phyloP scores from a whole-genome alignment of 2,329 filamentous ascomycete genomes.

The Sphaerulina populicola region DNA sequence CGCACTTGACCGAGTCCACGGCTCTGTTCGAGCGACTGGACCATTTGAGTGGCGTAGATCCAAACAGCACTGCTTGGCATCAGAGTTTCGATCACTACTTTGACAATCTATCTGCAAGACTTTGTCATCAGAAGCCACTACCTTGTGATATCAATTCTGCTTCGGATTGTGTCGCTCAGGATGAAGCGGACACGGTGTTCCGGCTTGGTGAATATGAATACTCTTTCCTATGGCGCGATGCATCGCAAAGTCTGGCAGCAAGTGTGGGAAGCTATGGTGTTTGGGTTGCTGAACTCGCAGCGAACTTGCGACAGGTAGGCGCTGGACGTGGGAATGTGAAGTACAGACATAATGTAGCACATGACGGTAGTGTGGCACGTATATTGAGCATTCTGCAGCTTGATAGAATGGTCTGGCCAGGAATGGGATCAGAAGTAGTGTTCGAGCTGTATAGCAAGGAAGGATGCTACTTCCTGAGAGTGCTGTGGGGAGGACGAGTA shows the following conservation, averaged over 20 bases:
- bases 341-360: slow-evolving; percentile 71
- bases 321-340: slow-evolving; percentile 33
- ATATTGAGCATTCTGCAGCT: slow-evolving; percentile 63
- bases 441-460: slow-evolving; percentile 60
- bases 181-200: slow-evolving; percentile 61
- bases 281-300: slow-evolving; percentile 63
- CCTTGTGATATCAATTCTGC: slow-evolving; percentile 55
- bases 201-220: slow-evolving; percentile 75
- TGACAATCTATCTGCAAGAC: slow-evolving; percentile 70
- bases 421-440: slow-evolving; percentile 70
- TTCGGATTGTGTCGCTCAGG: slow-evolving; percentile 52
- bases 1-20: slow-evolving; percentile 52
- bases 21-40: slow-evolving; percentile 56
- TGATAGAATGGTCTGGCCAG: slow-evolving; percentile 73
- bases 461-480: slow-evolving; percentile 48
- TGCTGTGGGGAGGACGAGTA: slow-evolving; percentile 62
- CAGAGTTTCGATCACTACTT: slow-evolving; percentile 72
- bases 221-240: slow-evolving; percentile 65
- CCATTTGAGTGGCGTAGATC: slow-evolving; percentile 56
- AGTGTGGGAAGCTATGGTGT: slow-evolving; percentile 59
- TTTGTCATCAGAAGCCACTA: slow-evolving; percentile 65
- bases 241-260: slow-evolving; percentile 53
- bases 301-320: slow-evolving; percentile 49
- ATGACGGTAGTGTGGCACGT: slow-evolving; percentile 64
- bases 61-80: slow-evolving; percentile 56